These are phyloP conservation scores for Russula olivacea DNA, from an alignment of 768 basidiomycete genomes.

Conservation along the genomic window DNA sequence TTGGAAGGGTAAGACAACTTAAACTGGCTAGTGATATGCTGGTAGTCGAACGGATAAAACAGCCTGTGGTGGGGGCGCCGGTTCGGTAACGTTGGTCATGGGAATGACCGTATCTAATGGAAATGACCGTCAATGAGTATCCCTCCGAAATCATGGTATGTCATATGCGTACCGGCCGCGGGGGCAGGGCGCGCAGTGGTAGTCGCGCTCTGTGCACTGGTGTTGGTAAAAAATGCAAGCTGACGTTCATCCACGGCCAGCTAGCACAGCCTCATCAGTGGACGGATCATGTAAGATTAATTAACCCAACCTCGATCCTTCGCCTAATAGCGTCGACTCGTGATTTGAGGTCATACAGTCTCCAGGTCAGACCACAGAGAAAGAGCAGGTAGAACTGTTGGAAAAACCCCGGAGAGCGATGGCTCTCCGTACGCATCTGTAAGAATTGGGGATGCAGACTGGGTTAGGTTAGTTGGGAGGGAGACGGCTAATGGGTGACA, in stretches of 20 bases:
- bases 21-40: neutral
- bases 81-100: neutral
- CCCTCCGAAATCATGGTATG: neutral
- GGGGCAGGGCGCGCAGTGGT: neutral
- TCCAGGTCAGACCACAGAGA: neutral
- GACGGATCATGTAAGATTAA: too few species aligned
- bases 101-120: neutral
- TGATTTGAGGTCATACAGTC: neutral
- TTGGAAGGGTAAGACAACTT: too few species aligned
- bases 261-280: neutral
- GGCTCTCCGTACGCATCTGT: neutral
- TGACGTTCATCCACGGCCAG: neutral
- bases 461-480: neutral
- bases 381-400: neutral
- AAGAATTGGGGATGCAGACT: neutral
- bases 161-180: neutral
- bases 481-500: neutral
- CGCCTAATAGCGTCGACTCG: neutral
- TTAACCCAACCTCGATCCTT: neutral
- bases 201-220: neutral
- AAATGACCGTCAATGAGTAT: neutral
- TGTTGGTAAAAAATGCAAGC: neutral
- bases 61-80: neutral
- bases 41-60: neutral
- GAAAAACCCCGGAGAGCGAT: neutral